Evolutionary conservation across 306 rosid species (phyloP), one percentile per base, ranked within the genome.

Genomic region (Dalbergia cultrata): DNA sequence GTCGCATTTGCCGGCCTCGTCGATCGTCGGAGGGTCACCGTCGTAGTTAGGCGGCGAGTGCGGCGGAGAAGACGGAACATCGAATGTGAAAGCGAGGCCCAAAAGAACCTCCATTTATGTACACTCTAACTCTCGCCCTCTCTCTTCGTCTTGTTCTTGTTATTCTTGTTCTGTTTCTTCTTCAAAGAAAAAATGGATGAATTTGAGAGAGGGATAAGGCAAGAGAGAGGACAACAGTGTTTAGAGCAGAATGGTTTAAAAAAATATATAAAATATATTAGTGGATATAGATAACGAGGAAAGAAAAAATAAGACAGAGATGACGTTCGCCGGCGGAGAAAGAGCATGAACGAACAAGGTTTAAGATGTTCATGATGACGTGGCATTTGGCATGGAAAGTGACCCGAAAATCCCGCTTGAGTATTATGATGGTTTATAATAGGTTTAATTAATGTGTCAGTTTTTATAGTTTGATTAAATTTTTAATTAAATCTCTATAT

Each of bases 91-190:
- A 68, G 83, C 60, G 43, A 90, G 82, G 45, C 90, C 92, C 79
- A 88, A 65, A 64, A 94, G 39, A 47, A 90, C 75, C 67, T 92
- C 93, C 97, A 94, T 94, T 34, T 43, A 1, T 43, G 49, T 13
- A 9, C 18, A 52, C 18, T 52, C 58, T 52, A 4, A 88, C 50
- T 86, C 88, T 67, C 79, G 71, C 0, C 85, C 86, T 26, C 31
- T 26, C 73, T 12, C 79, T 77, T 34, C 88, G 16, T 13, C 7
- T 52, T 59, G 85, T 67, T 75, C 83, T 78, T 39, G 83, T 63
- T 41, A 80, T 81, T 47, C 81, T 58, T 21, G 79, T 78, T 62
- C 22, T 77, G 9, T 43, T 43, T 43, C 49, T 43, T 43, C 49
- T 43, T 16, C 58, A 16, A 12, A 13, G 18, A 26, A 14, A 18